Conservation (phyloP, 768 basidiomycete species). For the Boletales sp. region DNA sequence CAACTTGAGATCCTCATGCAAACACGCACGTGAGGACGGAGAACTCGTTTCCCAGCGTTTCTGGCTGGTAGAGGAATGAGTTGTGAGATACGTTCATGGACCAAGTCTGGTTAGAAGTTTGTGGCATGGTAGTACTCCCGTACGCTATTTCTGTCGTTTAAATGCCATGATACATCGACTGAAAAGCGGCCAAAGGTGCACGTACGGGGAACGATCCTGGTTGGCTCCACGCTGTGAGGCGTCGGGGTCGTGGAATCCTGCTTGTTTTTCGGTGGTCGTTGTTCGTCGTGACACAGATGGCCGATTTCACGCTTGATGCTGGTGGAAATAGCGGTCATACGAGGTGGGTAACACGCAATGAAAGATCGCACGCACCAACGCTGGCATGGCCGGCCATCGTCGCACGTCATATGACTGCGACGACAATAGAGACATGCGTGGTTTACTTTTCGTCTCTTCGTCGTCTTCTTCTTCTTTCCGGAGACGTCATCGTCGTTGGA, state of each 20-base stretch:
- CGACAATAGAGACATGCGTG: conserved; percentile 94
- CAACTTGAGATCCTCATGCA: background rate
- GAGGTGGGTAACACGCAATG: conserved; percentile 3
- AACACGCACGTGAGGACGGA: conserved; percentile 68
- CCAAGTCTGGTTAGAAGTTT: conserved; percentile 44
- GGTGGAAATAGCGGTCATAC: conserved; percentile 7
- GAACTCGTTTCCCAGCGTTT: conserved; percentile 78
- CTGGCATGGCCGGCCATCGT: conserved; percentile 86
- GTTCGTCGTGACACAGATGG: conserved; percentile 90
- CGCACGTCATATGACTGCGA: conserved; percentile 90
- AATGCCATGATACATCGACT: background rate
- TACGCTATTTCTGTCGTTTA: conserved; percentile 22
- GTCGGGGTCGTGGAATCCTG: conserved; percentile 28
- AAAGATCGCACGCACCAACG: conserved; percentile 69
- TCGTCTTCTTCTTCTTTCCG: conserved; percentile 39
- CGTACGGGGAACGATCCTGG: conserved; percentile 31
- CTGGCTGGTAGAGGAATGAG: conserved; percentile 65
- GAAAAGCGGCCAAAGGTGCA: background rate
- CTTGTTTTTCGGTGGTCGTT: conserved; percentile 50
- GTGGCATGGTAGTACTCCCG: conserved; percentile 16
- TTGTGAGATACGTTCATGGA: conserved; percentile 48
- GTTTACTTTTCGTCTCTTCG: conserved; percentile 82
- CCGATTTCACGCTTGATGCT: conserved; percentile 97
- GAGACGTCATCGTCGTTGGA: conserved; percentile 30
- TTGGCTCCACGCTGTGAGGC: conserved; percentile 28